Evolutionary conservation across 495 filamentous ascomycete species (phyloP), one percentile per base, ranked within the genome.

Genomic region (Margaritispora aquatica): DNA sequence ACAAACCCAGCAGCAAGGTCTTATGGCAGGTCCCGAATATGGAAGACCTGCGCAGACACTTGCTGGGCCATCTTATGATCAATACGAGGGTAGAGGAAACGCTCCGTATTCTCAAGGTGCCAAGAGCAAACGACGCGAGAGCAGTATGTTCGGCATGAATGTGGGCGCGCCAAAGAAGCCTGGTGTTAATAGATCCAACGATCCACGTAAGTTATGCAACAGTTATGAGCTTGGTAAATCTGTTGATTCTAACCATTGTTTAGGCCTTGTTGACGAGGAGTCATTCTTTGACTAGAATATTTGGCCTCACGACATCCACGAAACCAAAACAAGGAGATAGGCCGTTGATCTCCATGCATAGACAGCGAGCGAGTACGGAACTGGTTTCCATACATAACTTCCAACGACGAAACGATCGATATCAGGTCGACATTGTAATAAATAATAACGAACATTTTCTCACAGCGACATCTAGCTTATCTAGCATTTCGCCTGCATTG

Each of bases 41-140:
- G 69, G 63, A 26, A 55, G 57, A 51, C 60, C 51, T 50, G 58
- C 31, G 69, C 77, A 22, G 63, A 75, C 61, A 71, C 72, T 68
- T 22, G 58, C 72, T 70, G 44, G 80, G 70, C 64, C 64, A n/a
- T 44, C 64, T 49, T 69, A 69, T 58, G 67, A 69, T 23, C 66
- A 68, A 53, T 62, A 55, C 52, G 34, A 23, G 34, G 56, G 59
- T 38, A 8, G 21, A 51, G 58, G 63, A 2, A 58, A 58, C n/a
- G n/a, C 20, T n/a, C 19, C 38, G 62, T 29, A 68, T 63, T 21
- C 56, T 59, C 69, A 53, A 69, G 75, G 44, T 68, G 70, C 9
- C 66, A 83, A 82, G 66, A 70, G 75, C 8, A 81, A 82, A 66
- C 71, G 80, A 65, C 71, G 82, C 26, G 82, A 84, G 64, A 84